Evolutionary conservation across 2,329 filamentous ascomycete species (phyloP).

Genomic region (Diplodia sapinea): DNA sequence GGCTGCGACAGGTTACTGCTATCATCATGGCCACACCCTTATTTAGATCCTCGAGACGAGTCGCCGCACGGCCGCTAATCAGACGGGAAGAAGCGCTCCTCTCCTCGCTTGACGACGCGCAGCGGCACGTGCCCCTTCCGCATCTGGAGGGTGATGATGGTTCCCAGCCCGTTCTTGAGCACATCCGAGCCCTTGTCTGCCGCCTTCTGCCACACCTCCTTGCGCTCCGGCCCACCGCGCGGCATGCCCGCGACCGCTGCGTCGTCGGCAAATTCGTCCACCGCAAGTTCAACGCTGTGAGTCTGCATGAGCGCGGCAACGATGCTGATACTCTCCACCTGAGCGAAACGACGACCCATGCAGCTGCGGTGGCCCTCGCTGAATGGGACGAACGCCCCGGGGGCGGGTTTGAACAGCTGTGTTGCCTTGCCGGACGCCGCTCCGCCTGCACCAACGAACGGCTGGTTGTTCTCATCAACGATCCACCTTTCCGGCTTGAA

Average conservation of each 20-base stretch:
- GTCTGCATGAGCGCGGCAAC: constrained; percentile 60
- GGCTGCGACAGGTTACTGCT: neutral
- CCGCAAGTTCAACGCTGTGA: constrained; percentile 73
- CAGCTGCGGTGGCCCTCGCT: constrained; percentile 62
- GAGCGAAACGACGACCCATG: constrained; percentile 62
- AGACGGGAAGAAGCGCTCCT: constrained; percentile 71
- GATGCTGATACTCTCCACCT: constrained; percentile 62
- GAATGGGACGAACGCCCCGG: constrained; percentile 63
- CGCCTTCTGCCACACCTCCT: constrained; percentile 66
- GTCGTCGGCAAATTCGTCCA: constrained; percentile 55
- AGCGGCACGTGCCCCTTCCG: constrained; percentile 67
- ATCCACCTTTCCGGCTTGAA: constrained; percentile 79
- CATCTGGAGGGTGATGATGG: constrained; percentile 76
- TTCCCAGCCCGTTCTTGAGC: constrained; percentile 61
- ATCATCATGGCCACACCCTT: neutral
- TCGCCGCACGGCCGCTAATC: constrained; percentile 30
- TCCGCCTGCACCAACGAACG: constrained; percentile 48
- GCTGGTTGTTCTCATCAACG: constrained; percentile 38
- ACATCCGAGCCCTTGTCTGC: constrained; percentile 60
- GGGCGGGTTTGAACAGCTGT: constrained; percentile 61
- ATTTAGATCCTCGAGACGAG: constrained; percentile 20
- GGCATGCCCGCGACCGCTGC: constrained; percentile 49
- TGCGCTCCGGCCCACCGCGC: constrained; percentile 55
- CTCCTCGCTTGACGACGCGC: constrained; percentile 70
- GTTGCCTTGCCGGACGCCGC: constrained; percentile 56